These are phyloP conservation scores for Bruguiera sexangula DNA, from an alignment of 345 rosid genomes.

Conservation along the genomic window DNA sequence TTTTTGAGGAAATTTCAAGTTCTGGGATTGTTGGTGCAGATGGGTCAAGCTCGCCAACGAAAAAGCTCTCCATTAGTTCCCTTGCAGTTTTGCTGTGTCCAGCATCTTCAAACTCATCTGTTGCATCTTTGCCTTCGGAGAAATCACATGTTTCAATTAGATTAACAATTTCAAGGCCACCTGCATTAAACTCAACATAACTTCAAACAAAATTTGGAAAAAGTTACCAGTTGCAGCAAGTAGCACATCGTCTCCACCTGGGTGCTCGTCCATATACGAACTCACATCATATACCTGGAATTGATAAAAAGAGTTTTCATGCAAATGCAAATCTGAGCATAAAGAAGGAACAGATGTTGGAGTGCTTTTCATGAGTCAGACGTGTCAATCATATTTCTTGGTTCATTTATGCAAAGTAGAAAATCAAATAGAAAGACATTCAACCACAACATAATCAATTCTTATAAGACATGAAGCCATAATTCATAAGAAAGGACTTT, in stretches of 20 bases:
- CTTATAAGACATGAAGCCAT: not conserved
- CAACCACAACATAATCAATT: not conserved
- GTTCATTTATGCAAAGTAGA: not conserved
- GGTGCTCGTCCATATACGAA: slow-evolving; percentile 86
- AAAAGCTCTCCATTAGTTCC: slow-evolving; percentile 60
- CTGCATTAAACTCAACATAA: not conserved
- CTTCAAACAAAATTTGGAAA: not conserved
- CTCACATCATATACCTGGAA: slow-evolving; percentile 76
- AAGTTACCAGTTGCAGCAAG: slow-evolving; percentile 59
- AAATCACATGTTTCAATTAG: slow-evolving; percentile 12
- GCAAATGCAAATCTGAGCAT: not conserved
- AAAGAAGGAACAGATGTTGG: not conserved
- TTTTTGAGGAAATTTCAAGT: slow-evolving; percentile 54
- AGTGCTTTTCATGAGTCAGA: not conserved
- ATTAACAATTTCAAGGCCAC: slow-evolving; percentile 7
- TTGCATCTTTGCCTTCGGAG: slow-evolving; percentile 71
- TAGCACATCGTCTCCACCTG: slow-evolving; percentile 92
- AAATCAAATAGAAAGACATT: not conserved
- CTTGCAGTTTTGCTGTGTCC: slow-evolving; percentile 75
- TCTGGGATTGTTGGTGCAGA: slow-evolving; percentile 50
- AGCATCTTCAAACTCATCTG: slow-evolving; percentile 81
- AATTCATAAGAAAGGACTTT: not conserved
- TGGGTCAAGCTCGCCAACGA: slow-evolving; percentile 73
- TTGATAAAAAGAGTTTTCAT: not conserved
- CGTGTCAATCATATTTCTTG: not conserved